A percentile compares a stretch with the other conserved stretches of the same genome.
phyloP scores from a whole-genome alignment of 352 stramenopile genomes.

The Globisporangium emineosum region DNA sequence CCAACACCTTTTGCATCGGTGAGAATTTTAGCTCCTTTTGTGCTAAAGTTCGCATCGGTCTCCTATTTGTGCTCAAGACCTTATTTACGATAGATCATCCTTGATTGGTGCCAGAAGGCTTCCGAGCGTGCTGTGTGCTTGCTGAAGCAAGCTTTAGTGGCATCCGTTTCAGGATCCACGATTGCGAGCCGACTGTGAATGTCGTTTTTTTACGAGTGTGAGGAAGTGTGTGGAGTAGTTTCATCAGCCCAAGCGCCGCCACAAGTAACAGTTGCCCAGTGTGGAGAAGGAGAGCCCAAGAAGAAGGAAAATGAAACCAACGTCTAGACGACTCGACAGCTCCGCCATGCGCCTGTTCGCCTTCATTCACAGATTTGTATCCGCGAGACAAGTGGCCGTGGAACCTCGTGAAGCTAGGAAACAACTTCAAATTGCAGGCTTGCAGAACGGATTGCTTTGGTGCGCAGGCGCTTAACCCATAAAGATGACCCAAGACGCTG shows the following conservation, averaged over 20 bases:
- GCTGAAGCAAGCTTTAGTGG: background rate
- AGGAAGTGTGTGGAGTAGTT: background rate
- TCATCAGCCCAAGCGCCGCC: background rate
- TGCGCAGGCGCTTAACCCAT: no score
- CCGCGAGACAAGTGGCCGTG: background rate
- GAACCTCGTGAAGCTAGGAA: no score
- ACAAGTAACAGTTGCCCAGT: constrained; percentile 1
- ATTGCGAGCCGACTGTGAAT: background rate
- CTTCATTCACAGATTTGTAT: constrained; percentile 11
- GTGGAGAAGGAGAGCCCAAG: background rate
- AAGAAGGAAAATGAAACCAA: constrained; percentile 10
- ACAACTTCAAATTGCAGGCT: background rate
- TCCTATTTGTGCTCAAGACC: background rate
- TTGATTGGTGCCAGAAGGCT: background rate
- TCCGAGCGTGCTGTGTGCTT: background rate
- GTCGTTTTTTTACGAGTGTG: background rate
- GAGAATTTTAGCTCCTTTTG: background rate
- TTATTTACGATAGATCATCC: background rate
- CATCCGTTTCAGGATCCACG: constrained; percentile 6
- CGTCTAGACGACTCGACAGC: background rate
- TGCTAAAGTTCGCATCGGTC: background rate
- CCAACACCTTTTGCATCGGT: background rate
- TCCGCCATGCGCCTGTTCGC: background rate
- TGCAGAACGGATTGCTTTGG: no score
- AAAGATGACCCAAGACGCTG: constrained; percentile 23